Evolutionary conservation across 2,329 filamentous ascomycete genomes (phyloP), one percentile per base, ranked within the genome.

Genomic region (Penicillium verrucosum): DNA sequence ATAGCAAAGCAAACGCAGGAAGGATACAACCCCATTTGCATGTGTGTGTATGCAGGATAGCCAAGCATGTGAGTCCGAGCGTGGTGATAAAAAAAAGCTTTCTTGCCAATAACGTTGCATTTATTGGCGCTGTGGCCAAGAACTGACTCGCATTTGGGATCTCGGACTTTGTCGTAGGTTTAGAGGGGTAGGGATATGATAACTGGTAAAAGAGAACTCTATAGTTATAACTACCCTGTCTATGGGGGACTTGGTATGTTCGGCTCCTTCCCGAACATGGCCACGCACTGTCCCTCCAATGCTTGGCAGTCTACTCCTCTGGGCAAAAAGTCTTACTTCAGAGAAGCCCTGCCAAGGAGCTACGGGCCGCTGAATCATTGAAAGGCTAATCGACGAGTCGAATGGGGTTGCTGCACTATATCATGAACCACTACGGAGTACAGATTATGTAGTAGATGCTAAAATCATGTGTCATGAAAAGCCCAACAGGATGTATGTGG

Each of bases 331-430:
- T 43, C 60, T 54, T 47, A 61, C n/a, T 40, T 52, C 11, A 40
- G 16, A 50, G 45, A 49, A 54, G 37, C 41, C 23, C 34, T 29
- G 56, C 59, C 59, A 62, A 66, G 59, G 45, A 51, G 58, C 40
- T 9, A 32, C 50, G 58, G 45, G 23, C 53, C 55, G 57, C 58
- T 50, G 44, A 51, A 49, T 54, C 51, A 32, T 45, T 46, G 18
- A 49, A 60, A 50, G 45, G 44, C 34, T 54, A 53, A 52, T 30
- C 10, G 34, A 11, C 4, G 21, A 11, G 23, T 42, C 5, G n/a
- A 16, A 8, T 16, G 34, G 3, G 16, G 8, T 37, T 37, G 16
- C 8, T 38, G 9, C 9, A n/a, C 9, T 41, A 23, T 41, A 5
- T 23, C 12, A 29, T 12, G 25, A 12, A 4, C 16, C n/a, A 3